These are phyloP conservation scores for Neurospora crassa DNA, from an alignment of 2,329 filamentous ascomycete species.

Conservation along the genomic window DNA sequence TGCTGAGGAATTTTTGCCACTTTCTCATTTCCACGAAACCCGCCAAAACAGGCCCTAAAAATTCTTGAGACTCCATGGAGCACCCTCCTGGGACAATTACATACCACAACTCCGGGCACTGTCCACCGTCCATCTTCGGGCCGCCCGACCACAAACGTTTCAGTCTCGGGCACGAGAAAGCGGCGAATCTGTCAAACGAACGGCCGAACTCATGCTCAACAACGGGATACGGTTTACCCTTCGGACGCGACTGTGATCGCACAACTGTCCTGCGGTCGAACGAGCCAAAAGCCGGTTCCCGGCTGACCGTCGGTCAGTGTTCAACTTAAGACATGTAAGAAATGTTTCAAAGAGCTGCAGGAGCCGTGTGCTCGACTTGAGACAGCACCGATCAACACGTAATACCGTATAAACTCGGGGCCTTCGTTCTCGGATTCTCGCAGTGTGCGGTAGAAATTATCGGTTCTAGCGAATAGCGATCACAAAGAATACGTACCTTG, in stretches of 20 bases:
- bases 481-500: too few species aligned
- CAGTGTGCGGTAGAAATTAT: too few species aligned
- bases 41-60: not conserved
- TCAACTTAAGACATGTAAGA: not conserved
- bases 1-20: not conserved
- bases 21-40: not conserved
- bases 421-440: too few species aligned
- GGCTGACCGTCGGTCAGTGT: not conserved
- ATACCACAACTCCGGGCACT: not conserved
- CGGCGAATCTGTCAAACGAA: not conserved
- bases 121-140: not conserved
- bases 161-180: not conserved
- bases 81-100: not conserved
- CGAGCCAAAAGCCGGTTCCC: not conserved
- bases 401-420: too few species aligned
- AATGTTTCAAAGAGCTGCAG: not conserved
- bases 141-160: not conserved
- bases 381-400: not conserved
- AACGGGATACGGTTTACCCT: not conserved
- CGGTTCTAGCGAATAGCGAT: too few species aligned
- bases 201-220: not conserved
- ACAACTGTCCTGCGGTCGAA: not conserved
- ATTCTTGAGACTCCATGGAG: not conserved
- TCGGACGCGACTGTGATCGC: not conserved
- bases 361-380: not conserved